These are phyloP conservation scores for Coffea eugenioides DNA, from an alignment of 257 asterid species.

Conservation along the genomic window DNA sequence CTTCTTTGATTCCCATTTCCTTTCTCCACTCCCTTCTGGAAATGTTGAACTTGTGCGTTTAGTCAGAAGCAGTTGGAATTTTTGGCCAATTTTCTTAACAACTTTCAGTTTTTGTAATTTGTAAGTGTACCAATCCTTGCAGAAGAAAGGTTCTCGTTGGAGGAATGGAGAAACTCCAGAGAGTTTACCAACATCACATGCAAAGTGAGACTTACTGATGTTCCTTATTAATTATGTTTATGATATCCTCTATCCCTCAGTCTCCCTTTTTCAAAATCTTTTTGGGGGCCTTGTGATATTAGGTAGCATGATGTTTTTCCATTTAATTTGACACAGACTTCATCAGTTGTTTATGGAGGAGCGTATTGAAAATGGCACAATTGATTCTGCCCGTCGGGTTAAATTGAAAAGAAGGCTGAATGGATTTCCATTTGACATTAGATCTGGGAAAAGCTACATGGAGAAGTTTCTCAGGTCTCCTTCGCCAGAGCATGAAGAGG, in stretches of 20 bases:
- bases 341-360: slow-evolving; percentile 86
- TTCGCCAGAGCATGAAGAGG: slow-evolving; percentile 68
- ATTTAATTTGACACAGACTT: slow-evolving; percentile 53
- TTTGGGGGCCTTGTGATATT: slow-evolving; percentile 6
- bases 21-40: neutral
- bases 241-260: neutral
- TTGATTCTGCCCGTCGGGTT: slow-evolving; percentile 52
- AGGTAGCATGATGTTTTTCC: slow-evolving; percentile 2
- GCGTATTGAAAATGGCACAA: slow-evolving; percentile 54
- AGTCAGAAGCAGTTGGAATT: slow-evolving; percentile 10
- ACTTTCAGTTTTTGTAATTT: neutral
- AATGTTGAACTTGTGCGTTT: neutral
- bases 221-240: slow-evolving; percentile 6
- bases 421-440: slow-evolving; percentile 72
- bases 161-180: slow-evolving; percentile 71
- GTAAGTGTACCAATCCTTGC: slow-evolving; percentile 26
- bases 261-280: neutral
- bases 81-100: slow-evolving; percentile 7
- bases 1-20: neutral
- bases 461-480: slow-evolving; percentile 54
- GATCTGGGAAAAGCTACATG: slow-evolving; percentile 84
- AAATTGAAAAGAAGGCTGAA: slow-evolving; percentile 78
- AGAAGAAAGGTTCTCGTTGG: slow-evolving; percentile 79
- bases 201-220: slow-evolving; percentile 59
- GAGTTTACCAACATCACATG: slow-evolving; percentile 56